Base-by-base conservation (phyloP, 768 basidiomycete species). In the Mycena vitilis region DNA sequence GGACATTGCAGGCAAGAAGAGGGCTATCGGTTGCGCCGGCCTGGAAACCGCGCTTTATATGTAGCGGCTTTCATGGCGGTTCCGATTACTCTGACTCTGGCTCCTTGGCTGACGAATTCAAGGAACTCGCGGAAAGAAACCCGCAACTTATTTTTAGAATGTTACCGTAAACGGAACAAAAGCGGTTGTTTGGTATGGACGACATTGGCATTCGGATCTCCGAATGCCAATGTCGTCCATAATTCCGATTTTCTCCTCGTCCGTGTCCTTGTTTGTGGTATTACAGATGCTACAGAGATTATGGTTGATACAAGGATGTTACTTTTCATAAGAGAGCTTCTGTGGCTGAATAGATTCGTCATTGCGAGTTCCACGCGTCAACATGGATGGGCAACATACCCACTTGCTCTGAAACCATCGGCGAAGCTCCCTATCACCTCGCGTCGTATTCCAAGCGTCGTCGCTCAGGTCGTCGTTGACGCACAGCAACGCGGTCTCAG, bases 391-490 rank as follows among this genome's bases (percentile, higher is more conserved):
- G 3, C 6, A 12, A 40, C 54, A n/a, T 20, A 56, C 45, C 66
- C 69, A 70, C 36, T 55, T 49, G 9, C 25, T 23, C 38, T 48
- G 30, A 30, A 70, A 70, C 60, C 54, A 52, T 13, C 45, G 34
- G 18, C 69, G 59, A 16, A 70, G 55, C 65, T 23, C 30, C 22
- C 9, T 4, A 51, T 70, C 69, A n/a, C 65, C 69, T 22, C 47
- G 59, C 37, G 63, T 66, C 38, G 55, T 7, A 55, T 70, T 63
- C 22, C 37, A n/a, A 2, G 56, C 48, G 59, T 63, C 65, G 49
- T 73, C 66, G 36, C 54, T 34, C 47, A 81, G 67, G 44, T 81
- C 80, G 70, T 81, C 80, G 73, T 80, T 80, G 44, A 80, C 69
- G 63, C 78, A 80, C 5, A 80, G 69, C 65, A 81, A 70, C 60